These are phyloP conservation scores for Parietaria judaica DNA, from an alignment of 306 rosid species.

Conservation along the genomic window DNA sequence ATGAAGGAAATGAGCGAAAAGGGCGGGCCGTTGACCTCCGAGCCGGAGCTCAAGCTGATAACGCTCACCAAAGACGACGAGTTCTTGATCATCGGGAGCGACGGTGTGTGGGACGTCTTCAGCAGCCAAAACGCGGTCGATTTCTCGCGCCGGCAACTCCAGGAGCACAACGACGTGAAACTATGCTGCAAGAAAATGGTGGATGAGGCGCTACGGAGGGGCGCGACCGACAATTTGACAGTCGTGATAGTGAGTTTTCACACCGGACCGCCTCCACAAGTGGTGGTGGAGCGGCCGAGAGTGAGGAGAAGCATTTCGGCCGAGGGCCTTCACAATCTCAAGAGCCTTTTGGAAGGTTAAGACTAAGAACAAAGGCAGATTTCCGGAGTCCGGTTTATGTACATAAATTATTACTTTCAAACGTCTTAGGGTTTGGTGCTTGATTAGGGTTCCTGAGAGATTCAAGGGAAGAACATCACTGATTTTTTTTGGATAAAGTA, in stretches of 20 bases:
- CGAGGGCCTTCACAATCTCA: conserved; percentile 76
- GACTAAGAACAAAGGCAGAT: conserved; percentile 20
- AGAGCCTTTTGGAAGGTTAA: conserved; percentile 41
- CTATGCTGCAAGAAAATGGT: conserved; percentile 73
- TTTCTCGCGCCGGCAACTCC: conserved; percentile 69
- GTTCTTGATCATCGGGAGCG: conserved; percentile 82
- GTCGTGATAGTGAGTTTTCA: conserved; percentile 77
- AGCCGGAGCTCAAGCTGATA: conserved; percentile 68
- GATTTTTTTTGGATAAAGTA: neutral
- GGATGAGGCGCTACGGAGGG: conserved; percentile 70
- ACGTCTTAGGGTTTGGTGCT: conserved; percentile 11
- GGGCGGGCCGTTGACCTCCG: conserved; percentile 80
- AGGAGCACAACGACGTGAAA: conserved; percentile 76
- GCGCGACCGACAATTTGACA: conserved; percentile 70
- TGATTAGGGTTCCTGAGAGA: conserved; percentile 15
- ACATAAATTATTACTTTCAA: conserved; percentile 23
- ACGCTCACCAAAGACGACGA: conserved; percentile 75
- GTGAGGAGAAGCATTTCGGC: conserved; percentile 78
- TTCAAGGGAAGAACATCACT: conserved; percentile 12
- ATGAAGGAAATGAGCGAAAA: conserved; percentile 60
- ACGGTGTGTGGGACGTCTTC: conserved; percentile 89
- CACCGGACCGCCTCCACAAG: conserved; percentile 60
- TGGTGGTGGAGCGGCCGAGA: conserved; percentile 49
- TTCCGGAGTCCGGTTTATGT: conserved; percentile 20
- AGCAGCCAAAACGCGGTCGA: conserved; percentile 75